Evolutionary conservation across 1,139 yeast genomes (phyloP).

Genomic region (Kodamaea suecica): DNA sequence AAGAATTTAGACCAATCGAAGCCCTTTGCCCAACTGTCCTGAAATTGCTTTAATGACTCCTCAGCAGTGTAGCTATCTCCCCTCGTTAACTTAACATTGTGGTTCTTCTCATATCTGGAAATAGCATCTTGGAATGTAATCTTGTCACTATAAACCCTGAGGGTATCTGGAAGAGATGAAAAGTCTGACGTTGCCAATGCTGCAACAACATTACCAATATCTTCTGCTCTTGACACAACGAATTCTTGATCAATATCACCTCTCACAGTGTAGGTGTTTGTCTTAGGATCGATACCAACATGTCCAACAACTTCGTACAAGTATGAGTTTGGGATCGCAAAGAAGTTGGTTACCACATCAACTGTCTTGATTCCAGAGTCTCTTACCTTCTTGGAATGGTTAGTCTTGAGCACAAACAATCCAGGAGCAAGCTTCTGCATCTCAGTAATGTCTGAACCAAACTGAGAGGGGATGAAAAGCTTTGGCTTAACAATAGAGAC

Average conservation of each 20-base stretch:
- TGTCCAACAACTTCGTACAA: constrained; percentile 33
- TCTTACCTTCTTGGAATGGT: constrained; percentile 40
- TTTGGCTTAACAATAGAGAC: constrained; percentile 44
- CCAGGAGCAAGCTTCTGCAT: constrained; percentile 28
- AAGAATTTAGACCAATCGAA: too few species aligned
- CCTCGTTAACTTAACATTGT: constrained; percentile 35
- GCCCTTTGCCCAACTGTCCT: constrained; percentile 27
- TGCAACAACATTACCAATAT: constrained; percentile 46
- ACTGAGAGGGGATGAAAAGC: constrained; percentile 61
- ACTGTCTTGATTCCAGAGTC: constrained; percentile 50
- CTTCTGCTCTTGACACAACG: constrained; percentile 35
- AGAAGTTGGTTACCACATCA: constrained; percentile 44
- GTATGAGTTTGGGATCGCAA: constrained; percentile 41
- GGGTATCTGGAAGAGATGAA: constrained; percentile 42
- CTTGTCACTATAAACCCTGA: constrained; percentile 43
- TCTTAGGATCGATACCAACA: constrained; percentile 36
- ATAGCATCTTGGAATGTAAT: constrained; percentile 39
- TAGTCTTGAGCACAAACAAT: constrained; percentile 35
- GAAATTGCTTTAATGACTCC: constrained; percentile 30
- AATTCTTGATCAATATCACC: constrained; percentile 41
- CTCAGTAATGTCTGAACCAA: constrained; percentile 44
- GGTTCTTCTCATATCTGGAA: constrained; percentile 38
- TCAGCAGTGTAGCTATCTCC: constrained; percentile 24
- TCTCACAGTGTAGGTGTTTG: constrained; percentile 34
- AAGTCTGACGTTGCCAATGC: constrained; percentile 34